Conservation (phyloP, 768 basidiomycete species). For the Pleurotus tuber-regium region DNA sequence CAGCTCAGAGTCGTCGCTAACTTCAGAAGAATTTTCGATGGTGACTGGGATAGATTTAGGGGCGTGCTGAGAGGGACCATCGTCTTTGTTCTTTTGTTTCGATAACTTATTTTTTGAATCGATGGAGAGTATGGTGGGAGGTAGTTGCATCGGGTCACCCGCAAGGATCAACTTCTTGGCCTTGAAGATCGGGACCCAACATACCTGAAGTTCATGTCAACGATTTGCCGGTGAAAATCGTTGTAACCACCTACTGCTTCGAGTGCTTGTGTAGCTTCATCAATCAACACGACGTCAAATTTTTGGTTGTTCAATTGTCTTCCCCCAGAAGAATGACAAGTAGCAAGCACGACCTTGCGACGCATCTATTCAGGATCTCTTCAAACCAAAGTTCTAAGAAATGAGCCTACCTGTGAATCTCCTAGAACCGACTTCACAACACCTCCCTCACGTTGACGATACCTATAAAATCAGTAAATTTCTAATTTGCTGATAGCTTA, state of each 20-base stretch:
- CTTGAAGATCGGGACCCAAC: conserved; percentile 96
- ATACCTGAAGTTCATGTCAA: conserved; percentile 49
- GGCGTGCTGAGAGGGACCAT: conserved; percentile 4
- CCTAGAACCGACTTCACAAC: conserved; percentile 79
- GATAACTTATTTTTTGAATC: conserved; percentile 35
- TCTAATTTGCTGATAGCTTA: too few relatives aligned
- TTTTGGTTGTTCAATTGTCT: conserved; percentile 70
- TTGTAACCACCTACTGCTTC: conserved; percentile 85
- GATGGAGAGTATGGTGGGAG: conserved; percentile 84
- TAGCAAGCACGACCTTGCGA: conserved; percentile 88
- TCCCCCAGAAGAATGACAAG: conserved; percentile 92
- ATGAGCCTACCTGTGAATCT: conserved; percentile 61
- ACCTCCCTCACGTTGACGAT: conserved; percentile 83
- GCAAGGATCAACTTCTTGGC: conserved; percentile 87
- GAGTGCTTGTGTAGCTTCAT: conserved; percentile 96
- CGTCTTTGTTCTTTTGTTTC: conserved; percentile 15
- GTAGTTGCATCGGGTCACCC: conserved; percentile 94
- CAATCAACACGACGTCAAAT: conserved; percentile 95
- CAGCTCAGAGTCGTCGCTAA: conserved; percentile 8
- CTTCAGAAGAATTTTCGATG: background rate
- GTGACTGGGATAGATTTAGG: conserved; percentile 9
- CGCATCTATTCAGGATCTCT: background rate
- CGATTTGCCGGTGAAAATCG: too few relatives aligned
- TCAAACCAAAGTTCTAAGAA: background rate
- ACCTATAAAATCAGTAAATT: too few relatives aligned